Conservation (phyloP, 176 grass and related monocot genomes). For the Stipa capillata region DNA sequence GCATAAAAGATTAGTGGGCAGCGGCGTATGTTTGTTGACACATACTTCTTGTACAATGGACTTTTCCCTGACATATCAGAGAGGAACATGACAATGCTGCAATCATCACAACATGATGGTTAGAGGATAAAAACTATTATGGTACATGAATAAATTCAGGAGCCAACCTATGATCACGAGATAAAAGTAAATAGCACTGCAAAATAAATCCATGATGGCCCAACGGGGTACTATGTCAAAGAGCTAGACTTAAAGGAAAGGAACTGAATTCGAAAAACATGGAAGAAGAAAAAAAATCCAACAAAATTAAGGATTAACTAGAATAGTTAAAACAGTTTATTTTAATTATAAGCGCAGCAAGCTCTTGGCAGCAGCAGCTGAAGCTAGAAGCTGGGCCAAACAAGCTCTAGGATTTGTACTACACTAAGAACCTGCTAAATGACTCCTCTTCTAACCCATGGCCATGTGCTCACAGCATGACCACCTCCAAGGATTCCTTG, state of each 20-base stretch:
- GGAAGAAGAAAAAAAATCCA: background rate
- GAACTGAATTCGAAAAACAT: background rate
- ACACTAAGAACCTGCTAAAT: background rate
- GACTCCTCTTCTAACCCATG: background rate
- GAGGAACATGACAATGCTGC: constrained; percentile 83
- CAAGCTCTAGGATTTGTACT: background rate
- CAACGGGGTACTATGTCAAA: background rate
- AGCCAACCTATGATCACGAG: background rate
- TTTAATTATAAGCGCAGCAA: background rate
- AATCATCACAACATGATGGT: constrained; percentile 28
- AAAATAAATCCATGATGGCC: background rate
- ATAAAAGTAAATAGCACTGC: background rate
- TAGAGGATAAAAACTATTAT: constrained; percentile 31
- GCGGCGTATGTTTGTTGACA: background rate
- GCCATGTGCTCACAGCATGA: background rate
- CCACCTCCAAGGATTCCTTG: background rate
- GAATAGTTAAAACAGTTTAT: background rate
- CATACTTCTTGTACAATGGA: constrained; percentile 97
- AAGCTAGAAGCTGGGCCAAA: background rate
- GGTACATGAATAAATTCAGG: background rate
- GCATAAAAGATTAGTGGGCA: constrained; percentile 5
- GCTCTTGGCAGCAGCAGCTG: background rate
- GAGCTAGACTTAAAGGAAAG: background rate
- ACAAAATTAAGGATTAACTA: background rate
- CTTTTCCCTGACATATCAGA: constrained; percentile 94